Base-by-base conservation (phyloP, 2,329 filamentous ascomycete genomes). In the Scedosporium apiospermum region DNA sequence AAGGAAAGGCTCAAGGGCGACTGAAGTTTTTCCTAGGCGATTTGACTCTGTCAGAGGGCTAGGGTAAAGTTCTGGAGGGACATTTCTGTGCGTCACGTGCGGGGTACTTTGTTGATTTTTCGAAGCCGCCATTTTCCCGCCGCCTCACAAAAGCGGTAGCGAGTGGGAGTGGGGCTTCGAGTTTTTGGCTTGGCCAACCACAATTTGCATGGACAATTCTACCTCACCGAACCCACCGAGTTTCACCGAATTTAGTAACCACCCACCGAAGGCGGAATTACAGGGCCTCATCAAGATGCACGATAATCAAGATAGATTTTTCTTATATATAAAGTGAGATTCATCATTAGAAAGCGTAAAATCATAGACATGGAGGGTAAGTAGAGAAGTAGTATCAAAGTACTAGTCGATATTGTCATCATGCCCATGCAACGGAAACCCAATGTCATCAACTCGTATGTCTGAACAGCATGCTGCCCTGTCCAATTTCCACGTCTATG, bases 51-150 rank as follows among this genome's bases (percentile, higher is more conserved):
- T 21, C 21, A 42, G 53, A 58, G 60, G 60, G 51, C 53, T 57
- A 58, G 60, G 60, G 49, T 57, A 62, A 62, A 42, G 23, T 62
- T 58, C 53, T 62, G 34, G 60, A 34, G 49, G 51, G 41, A 41
- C 51, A 62, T 57, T 62, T 62, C 60, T 62, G 60, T 62, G 60
- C 60, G 60, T 62, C 60, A 62, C 60, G 60, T 62, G 60, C 60
- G 51, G 46, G 21, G 16, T 21, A 30, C 10, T 55, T 21, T 41
- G 14, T 53, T 53, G 7, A 4, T 53, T 12, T 21, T 53, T 34
- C 30, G 30, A 34, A 34, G 30, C 30, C 30, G n/a, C n/a, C n/a
- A 16, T 21, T 46, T 46, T 46, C 9, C 44, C n/a, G n/a, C 44
- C n/a, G 10, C 21, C 21, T 53, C 49, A 6, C 49, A 53, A 49